phyloP scores from a whole-genome alignment of 441 rosid genomes.

The Pelargonium australe region DNA sequence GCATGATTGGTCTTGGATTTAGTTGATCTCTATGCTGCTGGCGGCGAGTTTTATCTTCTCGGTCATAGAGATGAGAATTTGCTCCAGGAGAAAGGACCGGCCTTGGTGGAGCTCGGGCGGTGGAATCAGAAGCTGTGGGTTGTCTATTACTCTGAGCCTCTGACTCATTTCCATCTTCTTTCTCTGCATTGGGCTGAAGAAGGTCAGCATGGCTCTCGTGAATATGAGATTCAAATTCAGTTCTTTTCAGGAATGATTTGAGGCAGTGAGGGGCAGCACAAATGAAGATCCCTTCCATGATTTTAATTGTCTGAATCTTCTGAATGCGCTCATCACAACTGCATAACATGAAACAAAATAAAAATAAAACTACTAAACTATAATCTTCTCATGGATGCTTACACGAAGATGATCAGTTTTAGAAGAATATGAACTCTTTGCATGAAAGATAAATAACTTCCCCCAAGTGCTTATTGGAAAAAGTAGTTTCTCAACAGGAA shows the following conservation, averaged over 20 bases:
- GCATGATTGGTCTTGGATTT: slow-evolving; percentile 40
- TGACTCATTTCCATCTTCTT: slow-evolving; percentile 58
- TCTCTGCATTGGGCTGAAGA: slow-evolving; percentile 54
- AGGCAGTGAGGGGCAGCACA: slow-evolving; percentile 99
- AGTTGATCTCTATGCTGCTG: slow-evolving; percentile 23
- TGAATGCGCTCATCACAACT: slow-evolving; percentile 91
- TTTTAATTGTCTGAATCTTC: slow-evolving; percentile 86
- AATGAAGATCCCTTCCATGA: slow-evolving; percentile 93
- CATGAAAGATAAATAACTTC: background rate
- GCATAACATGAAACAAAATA: slow-evolving; percentile 10
- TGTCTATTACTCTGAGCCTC: slow-evolving; percentile 59
- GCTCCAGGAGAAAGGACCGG: slow-evolving; percentile 41
- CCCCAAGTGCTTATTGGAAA: background rate
- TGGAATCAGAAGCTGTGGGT: slow-evolving; percentile 60
- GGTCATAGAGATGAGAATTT: slow-evolving; percentile 48
- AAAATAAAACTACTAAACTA: background rate
- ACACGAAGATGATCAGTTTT: background rate
- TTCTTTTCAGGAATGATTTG: slow-evolving; percentile 68
- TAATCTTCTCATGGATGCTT: background rate
- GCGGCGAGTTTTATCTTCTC: slow-evolving; percentile 48
- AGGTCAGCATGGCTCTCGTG: slow-evolving; percentile 56
- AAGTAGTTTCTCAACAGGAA: too few relatives aligned
- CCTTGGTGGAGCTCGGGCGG: slow-evolving; percentile 54
- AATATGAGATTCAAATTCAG: slow-evolving; percentile 73
- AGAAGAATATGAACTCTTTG: background rate